Evolutionary conservation across 2,329 filamentous ascomycete genomes (phyloP).

Genomic region (Akanthomyces lecanii): DNA sequence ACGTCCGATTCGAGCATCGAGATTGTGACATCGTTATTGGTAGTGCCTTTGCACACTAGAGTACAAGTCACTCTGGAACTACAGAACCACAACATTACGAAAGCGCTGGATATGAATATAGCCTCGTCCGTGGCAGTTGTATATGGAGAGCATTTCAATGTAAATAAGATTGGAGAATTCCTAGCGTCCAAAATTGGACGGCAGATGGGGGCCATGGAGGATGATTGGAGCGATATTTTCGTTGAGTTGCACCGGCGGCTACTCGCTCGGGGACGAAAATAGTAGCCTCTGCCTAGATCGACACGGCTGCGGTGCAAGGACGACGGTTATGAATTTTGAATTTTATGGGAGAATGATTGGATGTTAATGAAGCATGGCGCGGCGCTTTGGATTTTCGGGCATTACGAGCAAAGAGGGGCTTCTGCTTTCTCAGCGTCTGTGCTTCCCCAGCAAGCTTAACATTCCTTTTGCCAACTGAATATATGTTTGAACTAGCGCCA

Average conservation of each 20-base stretch:
- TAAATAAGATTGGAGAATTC: slow-evolving; percentile 70
- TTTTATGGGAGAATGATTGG: slow-evolving; percentile 3
- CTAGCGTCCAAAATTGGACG: slow-evolving; percentile 51
- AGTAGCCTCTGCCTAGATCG: background rate
- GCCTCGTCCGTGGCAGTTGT: slow-evolving; percentile 56
- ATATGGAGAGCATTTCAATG: slow-evolving; percentile 76
- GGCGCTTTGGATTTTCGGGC: background rate
- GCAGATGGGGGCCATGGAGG: slow-evolving; percentile 31
- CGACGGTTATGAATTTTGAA: background rate
- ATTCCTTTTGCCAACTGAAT: background rate
- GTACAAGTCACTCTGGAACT: slow-evolving; percentile 60
- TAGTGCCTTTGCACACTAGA: slow-evolving; percentile 63
- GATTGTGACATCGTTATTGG: slow-evolving; percentile 58
- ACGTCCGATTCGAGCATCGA: slow-evolving; percentile 62
- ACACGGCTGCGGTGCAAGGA: background rate
- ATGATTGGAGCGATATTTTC: slow-evolving; percentile 52
- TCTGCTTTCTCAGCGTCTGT: background rate
- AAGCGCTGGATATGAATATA: slow-evolving; percentile 53
- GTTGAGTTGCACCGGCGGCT: slow-evolving; percentile 53
- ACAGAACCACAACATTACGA: slow-evolving; percentile 38
- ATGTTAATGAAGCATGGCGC: background rate
- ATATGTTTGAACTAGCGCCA: background rate
- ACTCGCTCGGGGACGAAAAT: slow-evolving; percentile 52
- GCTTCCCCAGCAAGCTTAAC: background rate
- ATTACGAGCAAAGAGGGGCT: background rate